Conservation (phyloP, 345 rosid genomes). For the Acer saccharum region DNA sequence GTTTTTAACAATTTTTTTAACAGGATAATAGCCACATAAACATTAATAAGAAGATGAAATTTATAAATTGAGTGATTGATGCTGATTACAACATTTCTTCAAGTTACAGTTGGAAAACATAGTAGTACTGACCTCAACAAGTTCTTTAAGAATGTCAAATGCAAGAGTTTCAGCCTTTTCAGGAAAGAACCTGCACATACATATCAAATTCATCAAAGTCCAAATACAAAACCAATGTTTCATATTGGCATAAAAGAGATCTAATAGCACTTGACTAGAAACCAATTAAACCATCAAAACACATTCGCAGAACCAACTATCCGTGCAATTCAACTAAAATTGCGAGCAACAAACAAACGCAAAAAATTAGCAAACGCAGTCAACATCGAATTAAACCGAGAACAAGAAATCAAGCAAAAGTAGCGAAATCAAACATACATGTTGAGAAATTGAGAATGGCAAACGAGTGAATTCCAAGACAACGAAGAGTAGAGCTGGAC, state of each 20-base stretch:
- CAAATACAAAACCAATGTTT: constrained; percentile 2
- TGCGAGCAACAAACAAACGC: no score
- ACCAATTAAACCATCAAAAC: not conserved
- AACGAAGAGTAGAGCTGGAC: constrained; percentile 68
- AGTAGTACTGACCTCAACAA: constrained; percentile 55
- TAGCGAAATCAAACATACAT: constrained; percentile 39
- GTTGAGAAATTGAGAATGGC: constrained; percentile 86
- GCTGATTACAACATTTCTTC: constrained; percentile 4
- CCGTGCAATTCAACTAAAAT: not conserved
- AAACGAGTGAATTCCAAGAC: constrained; percentile 76
- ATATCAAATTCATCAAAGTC: constrained; percentile 25
- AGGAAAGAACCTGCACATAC: constrained; percentile 70
- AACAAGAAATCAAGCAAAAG: not conserved
- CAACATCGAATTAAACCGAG: not conserved
- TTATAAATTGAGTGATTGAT: not conserved
- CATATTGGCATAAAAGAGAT: not conserved
- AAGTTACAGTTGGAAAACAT: not conserved
- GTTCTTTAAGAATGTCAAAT: constrained; percentile 54
- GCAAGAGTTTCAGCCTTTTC: constrained; percentile 77
- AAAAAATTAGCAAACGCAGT: not conserved
- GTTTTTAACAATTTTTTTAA: not conserved
- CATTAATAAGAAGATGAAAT: not conserved
- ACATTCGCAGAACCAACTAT: not conserved
- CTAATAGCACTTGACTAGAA: not conserved
- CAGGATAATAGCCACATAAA: constrained; percentile 1